A percentile compares a stretch with the other conserved stretches of the same genome.
Conservation (phyloP, 23 red algal genomes). For the Gracilariopsis chorda region DNA sequence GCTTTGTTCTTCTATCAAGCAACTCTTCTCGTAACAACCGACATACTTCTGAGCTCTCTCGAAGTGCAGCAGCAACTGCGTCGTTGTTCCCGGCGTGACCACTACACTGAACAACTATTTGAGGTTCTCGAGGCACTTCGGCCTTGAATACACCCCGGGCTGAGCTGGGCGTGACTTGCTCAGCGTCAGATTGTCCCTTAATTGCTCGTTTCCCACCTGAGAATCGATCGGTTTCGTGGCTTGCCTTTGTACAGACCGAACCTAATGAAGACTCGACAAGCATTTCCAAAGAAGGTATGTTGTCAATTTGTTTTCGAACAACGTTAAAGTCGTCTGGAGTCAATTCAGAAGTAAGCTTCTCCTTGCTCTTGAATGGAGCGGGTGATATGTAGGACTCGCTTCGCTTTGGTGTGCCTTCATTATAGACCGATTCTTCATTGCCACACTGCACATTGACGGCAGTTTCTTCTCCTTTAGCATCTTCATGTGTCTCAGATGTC, state of each 20-base stretch:
- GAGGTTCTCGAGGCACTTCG: not conserved
- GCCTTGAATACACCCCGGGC: not conserved
- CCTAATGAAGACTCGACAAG: not conserved
- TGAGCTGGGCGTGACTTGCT: no score
- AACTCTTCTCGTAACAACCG: not conserved
- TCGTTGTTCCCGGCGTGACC: not conserved
- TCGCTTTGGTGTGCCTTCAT: no score
- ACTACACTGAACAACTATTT: not conserved
- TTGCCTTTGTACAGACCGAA: not conserved
- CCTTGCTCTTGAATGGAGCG: no score
- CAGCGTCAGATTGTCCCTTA: not conserved
- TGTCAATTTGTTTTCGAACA: not conserved
- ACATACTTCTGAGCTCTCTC: not conserved
- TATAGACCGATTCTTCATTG: no score
- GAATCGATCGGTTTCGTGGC: no score
- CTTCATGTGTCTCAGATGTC: no score
- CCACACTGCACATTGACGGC: no score
- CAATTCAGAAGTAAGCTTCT: not conserved
- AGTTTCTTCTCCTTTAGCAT: no score
- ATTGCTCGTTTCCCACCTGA: not conserved
- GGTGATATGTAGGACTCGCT: no score
- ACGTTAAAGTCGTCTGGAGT: constrained; percentile 14
- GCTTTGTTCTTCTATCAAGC: not conserved
- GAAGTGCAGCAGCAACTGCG: not conserved
- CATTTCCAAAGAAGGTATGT: not conserved